Conservation (phyloP, 2,329 filamentous ascomycete genomes). For the Scedosporium boydii region DNA sequence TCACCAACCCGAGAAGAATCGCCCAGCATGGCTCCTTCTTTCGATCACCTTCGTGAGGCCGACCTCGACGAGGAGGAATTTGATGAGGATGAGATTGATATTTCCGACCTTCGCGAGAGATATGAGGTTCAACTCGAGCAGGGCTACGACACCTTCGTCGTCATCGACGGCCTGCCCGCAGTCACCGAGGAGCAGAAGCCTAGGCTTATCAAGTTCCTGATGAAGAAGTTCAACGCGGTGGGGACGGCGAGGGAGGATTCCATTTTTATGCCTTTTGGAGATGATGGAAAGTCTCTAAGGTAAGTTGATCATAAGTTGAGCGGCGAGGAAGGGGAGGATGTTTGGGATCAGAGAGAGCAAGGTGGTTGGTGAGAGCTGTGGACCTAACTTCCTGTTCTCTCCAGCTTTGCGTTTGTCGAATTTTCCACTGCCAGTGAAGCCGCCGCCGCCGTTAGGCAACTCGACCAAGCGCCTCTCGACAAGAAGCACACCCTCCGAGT, state of each 20-base stretch:
- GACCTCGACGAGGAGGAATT: constrained; percentile 78
- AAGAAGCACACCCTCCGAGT: constrained; percentile 93
- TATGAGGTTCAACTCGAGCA: constrained; percentile 95
- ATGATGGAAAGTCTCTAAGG: constrained; percentile 79
- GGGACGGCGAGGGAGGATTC: constrained; percentile 79
- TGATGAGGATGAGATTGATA: constrained; percentile 89
- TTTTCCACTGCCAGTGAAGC: constrained; percentile 88
- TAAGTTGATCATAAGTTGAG: constrained; percentile 31
- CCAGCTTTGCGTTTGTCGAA: constrained; percentile 92
- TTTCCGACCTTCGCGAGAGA: constrained; percentile 86
- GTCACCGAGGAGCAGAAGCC: constrained; percentile 86
- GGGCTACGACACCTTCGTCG: constrained; percentile 91
- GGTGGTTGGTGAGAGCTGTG: not conserved
- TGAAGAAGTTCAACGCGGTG: constrained; percentile 82
- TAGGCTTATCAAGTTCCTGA: constrained; percentile 91
- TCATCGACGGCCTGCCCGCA: constrained; percentile 85
- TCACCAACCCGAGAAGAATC: constrained; percentile 11
- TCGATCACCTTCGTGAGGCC: constrained; percentile 84
- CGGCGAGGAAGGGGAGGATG: not conserved
- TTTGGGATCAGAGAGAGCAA: not conserved
- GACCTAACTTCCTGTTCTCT: constrained; percentile 5
- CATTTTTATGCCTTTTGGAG: constrained; percentile 88
- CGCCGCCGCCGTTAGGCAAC: constrained; percentile 75
- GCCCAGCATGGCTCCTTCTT: constrained; percentile 71
- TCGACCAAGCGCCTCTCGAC: constrained; percentile 81